Evolutionary conservation across 768 basidiomycete genomes (phyloP).

Genomic region (Panaeolus papilionaceus): DNA sequence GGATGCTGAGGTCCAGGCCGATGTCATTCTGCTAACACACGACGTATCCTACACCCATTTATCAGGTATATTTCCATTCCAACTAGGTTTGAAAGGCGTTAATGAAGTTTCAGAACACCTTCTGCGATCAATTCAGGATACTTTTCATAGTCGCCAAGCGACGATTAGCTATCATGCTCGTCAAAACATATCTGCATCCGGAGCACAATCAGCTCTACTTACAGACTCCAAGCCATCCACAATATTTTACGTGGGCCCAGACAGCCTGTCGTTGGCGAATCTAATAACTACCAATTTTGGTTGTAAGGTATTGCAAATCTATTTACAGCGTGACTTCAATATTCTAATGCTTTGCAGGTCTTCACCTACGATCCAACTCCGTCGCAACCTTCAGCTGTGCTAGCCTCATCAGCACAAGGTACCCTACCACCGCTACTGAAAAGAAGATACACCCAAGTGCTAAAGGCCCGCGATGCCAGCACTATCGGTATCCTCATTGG

Average conservation of each 20-base stretch:
- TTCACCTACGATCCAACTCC: slow-evolving; percentile 76
- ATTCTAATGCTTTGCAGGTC: slow-evolving; percentile 50
- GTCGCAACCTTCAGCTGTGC: slow-evolving; percentile 37
- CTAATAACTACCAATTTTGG: slow-evolving; percentile 82
- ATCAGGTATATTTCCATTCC: slow-evolving; percentile 50
- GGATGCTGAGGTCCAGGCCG: slow-evolving; percentile 17
- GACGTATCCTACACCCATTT: slow-evolving; percentile 81
- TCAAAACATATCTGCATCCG: slow-evolving; percentile 18
- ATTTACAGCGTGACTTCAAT: background rate
- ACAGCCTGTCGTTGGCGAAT: slow-evolving; percentile 83
- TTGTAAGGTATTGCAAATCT: slow-evolving; percentile 51
- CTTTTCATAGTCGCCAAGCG: background rate
- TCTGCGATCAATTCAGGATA: background rate
- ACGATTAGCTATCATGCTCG: slow-evolving; percentile 16
- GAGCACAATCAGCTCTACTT: background rate
- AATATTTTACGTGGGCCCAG: slow-evolving; percentile 72
- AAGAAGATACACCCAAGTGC: slow-evolving; percentile 87
- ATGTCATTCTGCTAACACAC: slow-evolving; percentile 64
- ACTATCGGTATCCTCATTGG: slow-evolving; percentile 96
- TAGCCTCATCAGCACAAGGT: slow-evolving; percentile 54
- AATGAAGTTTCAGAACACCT: slow-evolving; percentile 31
- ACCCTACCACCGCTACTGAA: slow-evolving; percentile 85
- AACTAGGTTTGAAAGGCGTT: background rate
- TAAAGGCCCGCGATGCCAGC: slow-evolving; percentile 89
- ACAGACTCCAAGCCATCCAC: slow-evolving; percentile 17